Evolutionary conservation across 306 rosid genomes (phyloP), one percentile per base, ranked within the genome.

Genomic region (Ceratonia siliqua): DNA sequence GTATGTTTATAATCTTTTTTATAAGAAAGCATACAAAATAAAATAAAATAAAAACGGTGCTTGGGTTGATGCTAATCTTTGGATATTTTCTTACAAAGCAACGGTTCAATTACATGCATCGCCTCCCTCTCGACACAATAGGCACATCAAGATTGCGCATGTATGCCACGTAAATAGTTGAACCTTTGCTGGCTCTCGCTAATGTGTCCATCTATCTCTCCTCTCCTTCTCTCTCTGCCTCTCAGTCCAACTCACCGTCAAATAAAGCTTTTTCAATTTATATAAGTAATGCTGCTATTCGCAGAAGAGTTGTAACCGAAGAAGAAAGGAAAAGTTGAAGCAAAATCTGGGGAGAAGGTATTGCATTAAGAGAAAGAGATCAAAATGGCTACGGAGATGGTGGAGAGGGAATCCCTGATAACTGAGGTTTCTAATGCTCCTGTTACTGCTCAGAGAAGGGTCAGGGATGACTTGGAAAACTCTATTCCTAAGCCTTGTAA

Each of bases 401-500:
- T 3, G 11, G 92, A 88, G 79, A 82, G 22, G 21, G 96, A 91
- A 30, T 81, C 96, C 7, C 6, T 87, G 62, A 78, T 82, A 13
- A 88, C 93, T 17, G 87, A 87, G 84, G 88, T 93, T 68, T 78
- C 35, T 5, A 79, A 82, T 61, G 89, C 91, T 18, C 96, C 92
- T 0, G 85, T 87, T 53, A 87, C 97, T 67, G 1, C 33, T 13
- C 83, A 94, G 45, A 83, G 97, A 72, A 88, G 56, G 79, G 85
- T 94, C 55, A 83, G 94, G 61, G 77, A 21, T 22, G 96, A 91
- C 85, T 83, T 94, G 86, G 97, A 89, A 70, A 58, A 79, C 76
- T 41, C 84, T 27, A 72, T 94, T 35, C 88, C 94, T 4, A 94
- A 94, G 73, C 96, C 97, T 71, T 91, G 97, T 91, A 32, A 75